A percentile compares a stretch with the other conserved stretches of the same genome.
phyloP scores from a whole-genome alignment of 129 eudicot species.

The Centella asiatica region DNA sequence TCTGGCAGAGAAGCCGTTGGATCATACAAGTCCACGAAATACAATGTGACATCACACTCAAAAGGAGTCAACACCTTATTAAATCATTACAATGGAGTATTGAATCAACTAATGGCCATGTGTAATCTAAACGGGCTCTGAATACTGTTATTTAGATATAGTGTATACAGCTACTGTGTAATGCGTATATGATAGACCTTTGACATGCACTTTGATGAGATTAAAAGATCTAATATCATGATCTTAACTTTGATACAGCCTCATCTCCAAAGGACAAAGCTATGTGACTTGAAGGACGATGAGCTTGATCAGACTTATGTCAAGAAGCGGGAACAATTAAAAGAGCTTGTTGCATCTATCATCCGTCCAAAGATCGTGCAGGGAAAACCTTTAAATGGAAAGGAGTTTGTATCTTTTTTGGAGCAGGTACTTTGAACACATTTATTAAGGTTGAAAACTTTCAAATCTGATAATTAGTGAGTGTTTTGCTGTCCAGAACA shows the following conservation, averaged over 20 bases:
- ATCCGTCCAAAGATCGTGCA: constrained; percentile 88
- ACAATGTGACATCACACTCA: too few relatives aligned
- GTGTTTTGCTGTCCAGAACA: neutral
- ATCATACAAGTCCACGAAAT: too few relatives aligned
- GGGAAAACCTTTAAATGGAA: constrained; percentile 78
- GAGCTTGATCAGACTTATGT: constrained; percentile 83
- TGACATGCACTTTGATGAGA: neutral
- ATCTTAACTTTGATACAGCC: constrained; percentile 50
- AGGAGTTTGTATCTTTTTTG: constrained; percentile 76
- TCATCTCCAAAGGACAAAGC: constrained; percentile 91
- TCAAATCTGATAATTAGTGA: neutral
- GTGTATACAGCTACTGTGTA: neutral
- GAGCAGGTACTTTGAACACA: constrained; percentile 55
- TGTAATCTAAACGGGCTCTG: too few relatives aligned
- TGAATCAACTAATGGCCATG: too few relatives aligned
- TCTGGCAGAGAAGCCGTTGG: too few relatives aligned
- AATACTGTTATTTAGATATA: too few relatives aligned
- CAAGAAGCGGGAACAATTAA: constrained; percentile 65
- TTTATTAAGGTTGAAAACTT: neutral
- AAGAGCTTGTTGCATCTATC: constrained; percentile 62
- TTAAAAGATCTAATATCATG: constrained; percentile 8
- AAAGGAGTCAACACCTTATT: too few relatives aligned
- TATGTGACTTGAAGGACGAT: constrained; percentile 84
- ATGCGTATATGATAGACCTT: neutral
- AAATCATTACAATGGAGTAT: too few relatives aligned